These are phyloP conservation scores for Gremmenia infestans DNA, from an alignment of 2,329 filamentous ascomycete species.

Conservation along the genomic window DNA sequence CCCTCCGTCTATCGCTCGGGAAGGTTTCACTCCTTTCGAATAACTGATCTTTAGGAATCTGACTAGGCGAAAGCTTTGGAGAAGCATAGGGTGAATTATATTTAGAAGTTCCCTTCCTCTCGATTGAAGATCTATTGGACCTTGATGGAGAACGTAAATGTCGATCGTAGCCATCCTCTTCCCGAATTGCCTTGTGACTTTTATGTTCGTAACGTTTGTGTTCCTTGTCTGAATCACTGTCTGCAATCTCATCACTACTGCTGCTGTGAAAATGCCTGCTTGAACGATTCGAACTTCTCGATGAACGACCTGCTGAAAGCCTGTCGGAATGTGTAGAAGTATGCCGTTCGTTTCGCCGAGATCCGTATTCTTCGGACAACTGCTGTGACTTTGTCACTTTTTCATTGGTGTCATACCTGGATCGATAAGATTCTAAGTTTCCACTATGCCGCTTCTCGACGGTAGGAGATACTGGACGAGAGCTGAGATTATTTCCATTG, in stretches of 20 bases:
- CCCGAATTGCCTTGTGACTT: conserved; percentile 5
- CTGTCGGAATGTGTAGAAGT: conserved; percentile 15
- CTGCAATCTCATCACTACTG: conserved; percentile 27
- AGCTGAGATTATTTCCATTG: conserved; percentile 22
- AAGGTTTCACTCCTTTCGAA: conserved; percentile 27
- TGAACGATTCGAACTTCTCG: conserved; percentile 19
- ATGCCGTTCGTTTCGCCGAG: conserved; percentile 18
- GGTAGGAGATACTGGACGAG: conserved; percentile 17
- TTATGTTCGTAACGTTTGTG: conserved; percentile 5
- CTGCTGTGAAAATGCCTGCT: conserved; percentile 20
- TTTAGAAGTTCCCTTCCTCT: conserved; percentile 15
- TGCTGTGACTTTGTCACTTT: conserved; percentile 22
- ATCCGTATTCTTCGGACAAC: conserved; percentile 19
- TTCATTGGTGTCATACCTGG: conserved; percentile 21
- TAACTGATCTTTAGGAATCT: conserved; percentile 17
- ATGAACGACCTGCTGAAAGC: conserved; percentile 15
- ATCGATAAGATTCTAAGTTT: conserved; percentile 15
- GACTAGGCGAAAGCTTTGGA: conserved; percentile 27
- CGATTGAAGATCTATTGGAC: conserved; percentile 22
- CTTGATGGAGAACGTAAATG: conserved; percentile 22
- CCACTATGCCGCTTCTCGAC: conserved; percentile 19
- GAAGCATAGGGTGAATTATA: conserved; percentile 25
- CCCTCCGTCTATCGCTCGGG: conserved; percentile 12
- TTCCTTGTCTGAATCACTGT: conserved; percentile 25
- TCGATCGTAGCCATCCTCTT: conserved; percentile 15